A percentile compares a stretch with the other conserved stretches of the same genome.
Conservation (phyloP, 495 filamentous ascomycete genomes). For the Neurospora sp. region DNA sequence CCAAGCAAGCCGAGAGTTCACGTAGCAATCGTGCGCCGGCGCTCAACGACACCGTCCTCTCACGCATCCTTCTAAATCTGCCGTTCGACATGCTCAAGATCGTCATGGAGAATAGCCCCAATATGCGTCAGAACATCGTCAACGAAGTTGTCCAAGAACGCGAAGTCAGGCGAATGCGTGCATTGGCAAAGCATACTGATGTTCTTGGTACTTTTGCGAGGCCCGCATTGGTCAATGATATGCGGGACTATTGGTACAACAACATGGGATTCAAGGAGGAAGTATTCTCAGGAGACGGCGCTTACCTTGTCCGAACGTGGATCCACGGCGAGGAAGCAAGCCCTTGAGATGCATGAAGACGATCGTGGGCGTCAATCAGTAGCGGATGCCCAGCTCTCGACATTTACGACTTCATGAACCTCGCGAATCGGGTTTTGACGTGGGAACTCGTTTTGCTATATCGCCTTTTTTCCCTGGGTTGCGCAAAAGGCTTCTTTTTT, state of each 20-base stretch:
- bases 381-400: background rate
- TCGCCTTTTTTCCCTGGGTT: slow-evolving; percentile 1
- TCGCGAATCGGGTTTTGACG: slow-evolving; percentile 7
- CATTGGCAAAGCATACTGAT: slow-evolving; percentile 22
- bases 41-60: slow-evolving; percentile 32
- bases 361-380: background rate
- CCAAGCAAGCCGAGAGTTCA: background rate
- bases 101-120: slow-evolving; percentile 41
- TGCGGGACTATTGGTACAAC: slow-evolving; percentile 18
- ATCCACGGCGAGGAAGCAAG: background rate
- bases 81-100: slow-evolving; percentile 50
- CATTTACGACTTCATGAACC: slow-evolving; percentile 18
- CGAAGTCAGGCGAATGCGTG: slow-evolving; percentile 36
- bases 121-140: slow-evolving; percentile 35
- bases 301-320: slow-evolving; percentile 22
- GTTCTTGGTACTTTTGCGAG: slow-evolving; percentile 13
- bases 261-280: slow-evolving; percentile 38
- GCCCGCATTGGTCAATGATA: slow-evolving; percentile 6
- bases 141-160: slow-evolving; percentile 48
- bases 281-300: slow-evolving; percentile 18
- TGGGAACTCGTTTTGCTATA: slow-evolving; percentile 1
- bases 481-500: background rate
- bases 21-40: slow-evolving; percentile 4
- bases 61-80: slow-evolving; percentile 52
- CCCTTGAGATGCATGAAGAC: background rate